Evolutionary conservation across 495 filamentous ascomycete species (phyloP), one percentile per base, ranked within the genome.

Genomic region (Penicillium macrosclerotiorum): DNA sequence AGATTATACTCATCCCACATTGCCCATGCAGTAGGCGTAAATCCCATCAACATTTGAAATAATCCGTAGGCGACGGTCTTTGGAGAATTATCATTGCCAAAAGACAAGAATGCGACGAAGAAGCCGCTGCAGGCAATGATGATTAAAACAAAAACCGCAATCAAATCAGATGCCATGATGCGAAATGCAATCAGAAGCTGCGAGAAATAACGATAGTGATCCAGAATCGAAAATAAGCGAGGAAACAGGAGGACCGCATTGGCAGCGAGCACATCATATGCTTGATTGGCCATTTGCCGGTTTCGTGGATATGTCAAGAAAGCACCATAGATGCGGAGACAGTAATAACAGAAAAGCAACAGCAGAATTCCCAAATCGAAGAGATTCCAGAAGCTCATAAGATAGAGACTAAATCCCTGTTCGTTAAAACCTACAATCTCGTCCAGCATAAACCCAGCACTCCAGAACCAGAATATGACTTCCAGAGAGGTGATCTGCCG

Each of bases 321-420:
- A 32, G 94, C 80, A 11, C 90, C 89, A 56, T 92, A 91, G 19
- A 94, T 72, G 33, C 92, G 82, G 71, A 97, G 81, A 51, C 83
- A 84, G 60, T 95, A 95, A 63, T 95, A 95, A 23, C 85, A 80
- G 53, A 92, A 80, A 48, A 95, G 80, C 26, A 96, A 74, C n/a
- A 93, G 63, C 37, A 95, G 65, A 43, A 95, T 95, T 4, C 89
- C 89, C 30, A 95, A 68, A 56, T 96, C 91, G 59, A 96, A 95
- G 14, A 90, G 75, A 62, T 96, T 96, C 91, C 91, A 96, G 62
- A 95, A 89, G 62, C 88, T 94, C 85, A 95, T 89, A 52, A 95
- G 84, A 67, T 95, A 96, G 8, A 96, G 77, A 38, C 89, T 89
- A 60, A 96, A 93, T 5, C 91, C 91, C 58, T 94, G 87, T 59